Conservation (phyloP, 2,329 filamentous ascomycete species). For the Verticillium tricorpus region DNA sequence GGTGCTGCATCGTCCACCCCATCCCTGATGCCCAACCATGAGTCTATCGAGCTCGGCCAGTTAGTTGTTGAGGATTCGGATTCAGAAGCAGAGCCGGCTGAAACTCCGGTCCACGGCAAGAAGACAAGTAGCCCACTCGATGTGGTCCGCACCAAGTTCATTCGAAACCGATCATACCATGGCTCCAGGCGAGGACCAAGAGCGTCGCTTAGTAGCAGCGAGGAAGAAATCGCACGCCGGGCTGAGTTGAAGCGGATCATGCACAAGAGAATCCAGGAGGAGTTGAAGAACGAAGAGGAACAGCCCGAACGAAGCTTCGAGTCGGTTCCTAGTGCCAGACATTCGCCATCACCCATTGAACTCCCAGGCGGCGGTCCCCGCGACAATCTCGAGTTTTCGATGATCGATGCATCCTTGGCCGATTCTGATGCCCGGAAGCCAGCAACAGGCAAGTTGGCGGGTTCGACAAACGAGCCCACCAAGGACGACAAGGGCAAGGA, state of each 20-base stretch:
- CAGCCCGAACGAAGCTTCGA: constrained; percentile 24
- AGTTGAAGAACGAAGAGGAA: constrained; percentile 43
- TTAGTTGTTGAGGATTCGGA: constrained; percentile 1
- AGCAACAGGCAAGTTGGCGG: neutral
- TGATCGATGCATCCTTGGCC: constrained; percentile 11
- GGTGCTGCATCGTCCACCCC: neutral
- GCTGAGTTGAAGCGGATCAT: constrained; percentile 52
- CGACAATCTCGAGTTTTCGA: constrained; percentile 44
- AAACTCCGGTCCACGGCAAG: neutral
- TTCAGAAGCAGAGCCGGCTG: neutral
- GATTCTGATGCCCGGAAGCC: neutral
- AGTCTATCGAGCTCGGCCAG: neutral
- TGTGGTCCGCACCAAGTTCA: constrained; percentile 39
- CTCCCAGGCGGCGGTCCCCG: constrained; percentile 37
- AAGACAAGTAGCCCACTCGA: constrained; percentile 35
- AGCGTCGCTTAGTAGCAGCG: constrained; percentile 38
- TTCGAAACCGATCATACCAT: constrained; percentile 41
- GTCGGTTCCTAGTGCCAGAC: neutral
- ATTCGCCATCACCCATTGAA: neutral
- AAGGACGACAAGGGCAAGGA: neutral
- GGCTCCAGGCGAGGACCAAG: constrained; percentile 33
- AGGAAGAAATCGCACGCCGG: constrained; percentile 49
- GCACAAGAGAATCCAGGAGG: constrained; percentile 53
- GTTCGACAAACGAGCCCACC: neutral
- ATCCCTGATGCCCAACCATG: neutral